Conservation (phyloP, 2,329 filamentous ascomycete genomes). For the Cordyceps fumosorosea region DNA sequence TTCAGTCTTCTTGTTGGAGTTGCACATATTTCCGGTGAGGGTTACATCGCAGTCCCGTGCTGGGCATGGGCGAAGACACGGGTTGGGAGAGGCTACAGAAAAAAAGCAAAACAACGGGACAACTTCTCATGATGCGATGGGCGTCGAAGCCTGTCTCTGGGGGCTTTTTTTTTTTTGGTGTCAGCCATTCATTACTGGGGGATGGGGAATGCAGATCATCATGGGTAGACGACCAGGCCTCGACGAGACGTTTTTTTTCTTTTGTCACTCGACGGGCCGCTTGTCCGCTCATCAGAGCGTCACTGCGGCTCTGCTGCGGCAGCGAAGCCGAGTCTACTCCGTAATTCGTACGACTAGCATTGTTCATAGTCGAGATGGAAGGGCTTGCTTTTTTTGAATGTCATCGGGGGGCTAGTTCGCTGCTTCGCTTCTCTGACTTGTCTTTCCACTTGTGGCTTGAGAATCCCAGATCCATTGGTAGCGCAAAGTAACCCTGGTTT, state of each 20-base stretch:
- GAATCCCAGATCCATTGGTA: background rate
- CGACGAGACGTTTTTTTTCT: background rate
- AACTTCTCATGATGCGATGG: background rate
- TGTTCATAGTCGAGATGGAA: too few species aligned
- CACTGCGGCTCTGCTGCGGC: constrained; percentile 6
- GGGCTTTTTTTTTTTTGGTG: constrained; percentile 1
- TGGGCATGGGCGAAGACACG: background rate
- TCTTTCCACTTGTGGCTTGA: background rate
- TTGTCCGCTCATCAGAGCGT: background rate
- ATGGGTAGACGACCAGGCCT: background rate
- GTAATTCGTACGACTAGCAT: too few species aligned
- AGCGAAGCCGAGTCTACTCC: background rate
- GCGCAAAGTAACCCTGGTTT: background rate
- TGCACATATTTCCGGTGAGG: background rate
- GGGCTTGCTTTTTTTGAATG: background rate
- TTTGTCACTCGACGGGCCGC: constrained; percentile 1
- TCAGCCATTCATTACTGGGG: background rate
- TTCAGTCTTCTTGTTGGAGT: background rate
- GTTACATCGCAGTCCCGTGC: background rate
- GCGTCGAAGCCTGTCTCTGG: background rate
- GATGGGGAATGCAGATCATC: background rate
- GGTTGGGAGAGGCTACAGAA: background rate
- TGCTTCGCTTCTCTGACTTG: too few species aligned
- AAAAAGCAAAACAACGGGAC: background rate
- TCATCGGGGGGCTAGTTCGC: too few species aligned